These are phyloP conservation scores for Metarhizium rileyi DNA, from an alignment of 2,329 filamentous ascomycete species.

Conservation along the genomic window DNA sequence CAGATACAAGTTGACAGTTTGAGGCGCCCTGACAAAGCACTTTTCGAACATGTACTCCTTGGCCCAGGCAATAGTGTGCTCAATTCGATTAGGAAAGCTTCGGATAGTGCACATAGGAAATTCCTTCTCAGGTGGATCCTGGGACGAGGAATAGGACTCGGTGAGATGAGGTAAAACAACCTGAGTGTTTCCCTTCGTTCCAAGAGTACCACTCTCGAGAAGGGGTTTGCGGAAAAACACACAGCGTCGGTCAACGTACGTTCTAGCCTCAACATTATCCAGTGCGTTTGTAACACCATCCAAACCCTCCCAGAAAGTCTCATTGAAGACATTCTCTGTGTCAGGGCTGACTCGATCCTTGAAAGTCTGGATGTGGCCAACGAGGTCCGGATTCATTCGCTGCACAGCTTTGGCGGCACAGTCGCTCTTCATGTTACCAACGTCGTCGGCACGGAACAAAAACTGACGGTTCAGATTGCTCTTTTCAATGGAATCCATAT, in stretches of 20 bases:
- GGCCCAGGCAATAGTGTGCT: constrained; percentile 97
- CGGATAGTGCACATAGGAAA: constrained; percentile 98
- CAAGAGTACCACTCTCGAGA: constrained; percentile 93
- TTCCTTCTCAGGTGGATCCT: constrained; percentile 95
- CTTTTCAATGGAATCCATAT: constrained; percentile 98
- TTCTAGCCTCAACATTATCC: constrained; percentile 94
- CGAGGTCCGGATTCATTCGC: constrained; percentile 88
- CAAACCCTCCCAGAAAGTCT: constrained; percentile 77
- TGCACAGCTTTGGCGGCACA: constrained; percentile 83
- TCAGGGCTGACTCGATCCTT: constrained; percentile 86
- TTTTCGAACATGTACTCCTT: constrained; percentile 86
- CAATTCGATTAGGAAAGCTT: constrained; percentile 96
- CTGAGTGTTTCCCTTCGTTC: constrained; percentile 97
- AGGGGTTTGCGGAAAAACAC: constrained; percentile 98
- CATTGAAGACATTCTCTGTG: constrained; percentile 90
- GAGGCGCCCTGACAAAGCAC: constrained; percentile 85
- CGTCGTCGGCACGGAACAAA: constrained; percentile 85
- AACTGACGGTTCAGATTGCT: constrained; percentile 98
- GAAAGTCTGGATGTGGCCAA: constrained; percentile 74
- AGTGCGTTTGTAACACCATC: constrained; percentile 94
- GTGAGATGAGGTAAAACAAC: constrained; percentile 85
- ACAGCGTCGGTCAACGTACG: constrained; percentile 91
- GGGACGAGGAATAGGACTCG: constrained; percentile 90
- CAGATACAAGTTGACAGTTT: constrained; percentile 90
- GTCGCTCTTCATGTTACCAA: constrained; percentile 94